Evolutionary conservation across 345 rosid genomes (phyloP).

Genomic region (Hirschfeldia incana): DNA sequence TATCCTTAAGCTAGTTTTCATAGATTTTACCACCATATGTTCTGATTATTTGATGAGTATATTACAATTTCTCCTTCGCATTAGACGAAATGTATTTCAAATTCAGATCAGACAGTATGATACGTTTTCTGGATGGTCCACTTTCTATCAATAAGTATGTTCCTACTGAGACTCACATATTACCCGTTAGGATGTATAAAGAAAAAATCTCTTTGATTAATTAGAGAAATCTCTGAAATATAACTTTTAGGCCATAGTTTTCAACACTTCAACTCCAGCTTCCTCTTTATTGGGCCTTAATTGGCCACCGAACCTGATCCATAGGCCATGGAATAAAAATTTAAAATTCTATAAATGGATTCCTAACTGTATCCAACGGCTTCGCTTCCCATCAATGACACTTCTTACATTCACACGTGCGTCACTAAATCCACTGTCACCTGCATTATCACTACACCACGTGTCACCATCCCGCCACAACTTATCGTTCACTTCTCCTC

Average conservation of each 20-base stretch:
- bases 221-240: not conserved
- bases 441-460: slow-evolving; percentile 14
- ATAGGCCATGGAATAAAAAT: not conserved
- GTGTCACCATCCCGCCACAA: slow-evolving; percentile 29
- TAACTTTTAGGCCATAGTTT: not conserved
- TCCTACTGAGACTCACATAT: too few species aligned
- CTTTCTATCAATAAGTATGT: too few species aligned
- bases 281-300: not conserved
- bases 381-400: slow-evolving; percentile 17
- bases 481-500: not conserved
- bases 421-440: slow-evolving; percentile 26
- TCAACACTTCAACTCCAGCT: not conserved
- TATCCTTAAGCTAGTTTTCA: not conserved
- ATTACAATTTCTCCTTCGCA: too few species aligned
- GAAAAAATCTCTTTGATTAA: too few species aligned
- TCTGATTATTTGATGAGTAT: not conserved
- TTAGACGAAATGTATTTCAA: too few species aligned
- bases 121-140: too few species aligned
- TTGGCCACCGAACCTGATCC: not conserved
- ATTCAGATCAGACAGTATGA: too few species aligned
- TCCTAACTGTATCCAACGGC: not conserved
- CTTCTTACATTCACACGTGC: slow-evolving; percentile 22
- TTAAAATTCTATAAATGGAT: not conserved
- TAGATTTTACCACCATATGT: not conserved
- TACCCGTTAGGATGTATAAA: too few species aligned